Percentiles rank a stretch among this genome's conserved stretches.
Conservation (phyloP, 305 asterid genomes). For the Fraxinus velutina region DNA sequence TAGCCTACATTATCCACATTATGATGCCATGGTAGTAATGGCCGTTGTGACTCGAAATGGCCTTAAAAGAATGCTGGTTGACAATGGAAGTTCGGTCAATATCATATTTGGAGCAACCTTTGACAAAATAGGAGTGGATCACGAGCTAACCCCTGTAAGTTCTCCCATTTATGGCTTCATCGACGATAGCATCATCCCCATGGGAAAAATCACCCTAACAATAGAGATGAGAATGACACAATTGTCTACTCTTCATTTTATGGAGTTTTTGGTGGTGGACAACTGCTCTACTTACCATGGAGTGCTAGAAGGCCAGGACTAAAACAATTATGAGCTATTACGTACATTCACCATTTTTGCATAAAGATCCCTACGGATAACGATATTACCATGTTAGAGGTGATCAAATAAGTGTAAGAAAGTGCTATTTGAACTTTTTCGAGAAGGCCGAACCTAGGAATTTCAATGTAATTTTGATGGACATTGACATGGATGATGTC, state of each 20-base stretch:
- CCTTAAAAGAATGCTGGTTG: background rate
- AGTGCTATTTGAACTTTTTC: background rate
- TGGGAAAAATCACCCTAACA: background rate
- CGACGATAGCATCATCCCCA: background rate
- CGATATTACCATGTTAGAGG: too few relatives aligned
- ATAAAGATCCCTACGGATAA: background rate
- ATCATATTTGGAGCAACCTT: background rate
- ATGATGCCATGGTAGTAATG: background rate
- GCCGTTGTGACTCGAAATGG: background rate
- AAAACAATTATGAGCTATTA: background rate
- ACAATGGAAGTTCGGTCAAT: background rate
- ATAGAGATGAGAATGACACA: background rate
- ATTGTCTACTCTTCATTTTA: background rate
- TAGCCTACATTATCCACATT: background rate
- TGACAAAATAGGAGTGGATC: background rate
- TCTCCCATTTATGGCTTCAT: background rate
- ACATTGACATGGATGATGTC: background rate
- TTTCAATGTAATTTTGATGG: background rate
- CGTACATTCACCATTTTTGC: background rate
- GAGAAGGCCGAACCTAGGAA: background rate
- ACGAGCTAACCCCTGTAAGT: background rate
- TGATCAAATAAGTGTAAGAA: too few relatives aligned
- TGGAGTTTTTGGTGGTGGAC: background rate
- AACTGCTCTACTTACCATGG: background rate
- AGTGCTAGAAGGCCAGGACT: background rate